Percentiles rank a stretch among this genome's conserved stretches.
These are phyloP conservation scores for Quercus parvula DNA, from an alignment of 306 rosid genomes.

Conservation along the genomic window DNA sequence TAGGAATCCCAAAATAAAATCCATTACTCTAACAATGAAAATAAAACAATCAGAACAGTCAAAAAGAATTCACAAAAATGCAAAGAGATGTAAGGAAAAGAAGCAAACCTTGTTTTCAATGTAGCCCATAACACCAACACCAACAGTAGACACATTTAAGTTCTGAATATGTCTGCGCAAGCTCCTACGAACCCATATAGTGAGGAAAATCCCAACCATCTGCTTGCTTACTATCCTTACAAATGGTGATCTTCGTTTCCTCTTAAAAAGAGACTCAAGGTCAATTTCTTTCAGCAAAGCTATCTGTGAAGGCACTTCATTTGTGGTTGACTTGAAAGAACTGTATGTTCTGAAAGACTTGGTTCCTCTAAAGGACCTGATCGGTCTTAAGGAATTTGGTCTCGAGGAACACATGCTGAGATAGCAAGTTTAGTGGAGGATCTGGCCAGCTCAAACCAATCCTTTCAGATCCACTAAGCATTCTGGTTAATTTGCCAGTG, in stretches of 20 bases:
- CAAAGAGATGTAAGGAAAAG: not conserved
- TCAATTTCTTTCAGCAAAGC: slow-evolving; percentile 66
- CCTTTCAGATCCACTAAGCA: too few species aligned
- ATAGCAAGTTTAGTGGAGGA: too few species aligned
- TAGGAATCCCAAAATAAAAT: not conserved
- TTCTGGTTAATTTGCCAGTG: too few species aligned
- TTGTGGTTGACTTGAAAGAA: slow-evolving; percentile 55
- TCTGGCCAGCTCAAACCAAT: too few species aligned
- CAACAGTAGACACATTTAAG: slow-evolving; percentile 83
- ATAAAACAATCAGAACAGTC: not conserved
- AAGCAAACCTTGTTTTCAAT: slow-evolving; percentile 87
- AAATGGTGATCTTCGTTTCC: slow-evolving; percentile 66
- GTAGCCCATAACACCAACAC: slow-evolving; percentile 98
- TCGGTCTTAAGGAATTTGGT: slow-evolving; percentile 48
- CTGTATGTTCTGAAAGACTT: slow-evolving; percentile 47
- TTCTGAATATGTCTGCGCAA: slow-evolving; percentile 89
- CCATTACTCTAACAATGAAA: not conserved
- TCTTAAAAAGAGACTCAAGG: slow-evolving; percentile 73
- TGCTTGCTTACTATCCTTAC: slow-evolving; percentile 91
- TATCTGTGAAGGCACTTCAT: slow-evolving; percentile 44
- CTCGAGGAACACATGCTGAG: too few species aligned
- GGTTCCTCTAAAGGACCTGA: slow-evolving; percentile 48
- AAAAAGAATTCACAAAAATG: not conserved
- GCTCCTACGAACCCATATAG: slow-evolving; percentile 85
- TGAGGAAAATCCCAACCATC: slow-evolving; percentile 90